Conservation (phyloP, 2,329 filamentous ascomycete species). For the Cytospora schulzeri region DNA sequence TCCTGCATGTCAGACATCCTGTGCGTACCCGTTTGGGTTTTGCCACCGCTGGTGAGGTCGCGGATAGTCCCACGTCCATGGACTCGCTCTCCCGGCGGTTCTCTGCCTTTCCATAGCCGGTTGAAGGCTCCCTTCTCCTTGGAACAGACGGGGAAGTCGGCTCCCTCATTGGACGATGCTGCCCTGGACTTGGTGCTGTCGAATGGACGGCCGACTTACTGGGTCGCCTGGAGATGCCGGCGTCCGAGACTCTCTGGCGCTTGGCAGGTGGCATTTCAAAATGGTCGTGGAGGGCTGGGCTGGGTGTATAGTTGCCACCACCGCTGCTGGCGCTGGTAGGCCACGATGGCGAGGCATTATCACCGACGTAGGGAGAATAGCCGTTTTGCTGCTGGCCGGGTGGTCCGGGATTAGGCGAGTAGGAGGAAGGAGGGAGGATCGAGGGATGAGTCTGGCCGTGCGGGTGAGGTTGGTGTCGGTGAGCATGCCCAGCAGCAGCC, state of each 20-base stretch:
- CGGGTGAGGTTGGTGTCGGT: conserved; percentile 16
- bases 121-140: not conserved
- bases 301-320: conserved; percentile 20
- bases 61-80: not conserved
- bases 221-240: conserved; percentile 1
- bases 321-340: conserved; percentile 17
- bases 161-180: not conserved
- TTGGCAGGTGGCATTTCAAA: conserved; percentile 26
- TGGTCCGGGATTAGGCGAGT: conserved; percentile 6
- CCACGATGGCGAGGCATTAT: conserved; percentile 21
- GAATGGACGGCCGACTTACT: conserved; percentile 3
- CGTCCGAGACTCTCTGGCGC: conserved; percentile 23
- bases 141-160: not conserved
- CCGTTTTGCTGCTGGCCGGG: not conserved
- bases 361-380: conserved; percentile 13
- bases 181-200: not conserved
- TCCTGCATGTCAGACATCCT: conserved; percentile 86
- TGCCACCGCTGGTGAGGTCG: conserved; percentile 1
- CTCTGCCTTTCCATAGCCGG: not conserved
- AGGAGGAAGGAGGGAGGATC: not conserved
- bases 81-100: conserved; percentile 10
- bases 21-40: conserved; percentile 89
- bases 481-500: conserved; percentile 12
- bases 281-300: conserved; percentile 19
- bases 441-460: conserved; percentile 9